Base-by-base conservation (phyloP, 169 alveolate genomes). In the Plasmodium cynomolgi region DNA sequence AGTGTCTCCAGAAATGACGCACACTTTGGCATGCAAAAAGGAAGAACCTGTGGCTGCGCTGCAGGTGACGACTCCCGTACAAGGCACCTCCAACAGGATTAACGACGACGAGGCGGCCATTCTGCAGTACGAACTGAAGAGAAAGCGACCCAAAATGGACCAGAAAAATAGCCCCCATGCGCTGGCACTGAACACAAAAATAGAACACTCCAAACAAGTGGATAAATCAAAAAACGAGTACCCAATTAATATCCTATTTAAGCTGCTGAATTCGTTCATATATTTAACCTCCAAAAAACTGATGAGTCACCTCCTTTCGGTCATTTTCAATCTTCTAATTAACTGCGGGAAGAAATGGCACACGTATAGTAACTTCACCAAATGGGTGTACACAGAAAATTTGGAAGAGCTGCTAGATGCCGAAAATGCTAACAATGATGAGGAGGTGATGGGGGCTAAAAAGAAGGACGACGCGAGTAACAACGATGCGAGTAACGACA, bases 211-310 rank as follows among this genome's bases (percentile, higher is more conserved):
- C 29, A 47, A 23, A 39, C 39, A 79, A 13, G 44, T 50, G 13
- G 84, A 81, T 26, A 71, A 20, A 62, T 31, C 74, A 11, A 79
- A 31, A 20, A 77, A 84, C 34, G 83, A 83, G 33, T 92, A 96
- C 58, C 97, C 97, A 44, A 96, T 96, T 20, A 95, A 90, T 17
- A 93, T 96, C 68, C 81, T 96, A 47, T 96, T 96, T 74, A 93
- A 91, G 81, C 93, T 96, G 20, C 88, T 96, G 29, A 95, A 96
- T 23, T 95, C 97, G 15, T 93, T 93, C 26, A 33, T 96, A 81
- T 96, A 95, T 86, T 96, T 95, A 83, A 95, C 97, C n/a, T 94
- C 97, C 13, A 93, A 95, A 83, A 96, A 96, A 83, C 83, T 93
- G 73, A 96, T 96, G 97, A 93, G 94, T 73, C 97, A 96, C 62